Conservation (phyloP, 1,139 yeast species). For the Zygosaccharomyces pseudobailii region DNA sequence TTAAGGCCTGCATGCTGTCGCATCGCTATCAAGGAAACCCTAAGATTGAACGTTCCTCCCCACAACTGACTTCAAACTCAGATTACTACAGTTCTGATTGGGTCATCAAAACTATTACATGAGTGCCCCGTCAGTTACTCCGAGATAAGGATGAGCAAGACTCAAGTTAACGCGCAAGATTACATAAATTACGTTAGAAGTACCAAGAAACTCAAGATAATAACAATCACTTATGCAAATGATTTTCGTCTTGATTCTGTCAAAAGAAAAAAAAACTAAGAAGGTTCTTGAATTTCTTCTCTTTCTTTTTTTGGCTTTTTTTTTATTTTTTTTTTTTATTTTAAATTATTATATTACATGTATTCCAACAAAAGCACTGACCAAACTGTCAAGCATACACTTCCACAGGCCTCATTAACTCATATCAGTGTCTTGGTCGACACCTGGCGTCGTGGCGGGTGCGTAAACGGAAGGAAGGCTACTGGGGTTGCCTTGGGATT, state of each 20-base stretch:
- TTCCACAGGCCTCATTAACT: slow-evolving; percentile 7
- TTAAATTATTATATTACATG: slow-evolving; percentile 9
- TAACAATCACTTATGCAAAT: slow-evolving; percentile 21
- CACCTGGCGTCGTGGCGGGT: slow-evolving; percentile 15
- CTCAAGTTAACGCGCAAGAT: too few species aligned
- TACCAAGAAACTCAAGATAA: background rate
- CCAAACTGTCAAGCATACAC: background rate
- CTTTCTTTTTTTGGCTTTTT: slow-evolving; percentile 9
- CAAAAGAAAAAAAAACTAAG: too few species aligned
- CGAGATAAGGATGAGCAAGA: too few species aligned
- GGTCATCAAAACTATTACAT: too few species aligned
- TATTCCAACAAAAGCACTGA: background rate
- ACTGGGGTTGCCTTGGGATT: slow-evolving; percentile 34
- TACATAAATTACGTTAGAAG: too few species aligned
- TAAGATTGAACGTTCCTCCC: too few species aligned
- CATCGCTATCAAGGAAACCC: too few species aligned
- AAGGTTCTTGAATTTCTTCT: background rate
- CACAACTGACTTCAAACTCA: too few species aligned
- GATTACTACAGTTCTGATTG: too few species aligned
- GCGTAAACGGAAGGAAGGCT: slow-evolving; percentile 13
- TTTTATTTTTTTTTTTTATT: slow-evolving; percentile 16
- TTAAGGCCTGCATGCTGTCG: too few species aligned
- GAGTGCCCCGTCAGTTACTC: too few species aligned
- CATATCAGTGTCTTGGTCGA: slow-evolving; percentile 31
- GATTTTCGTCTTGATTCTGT: slow-evolving; percentile 11